Conservation (phyloP, 2,329 filamentous ascomycete genomes). For the Trichophyton equinum region DNA sequence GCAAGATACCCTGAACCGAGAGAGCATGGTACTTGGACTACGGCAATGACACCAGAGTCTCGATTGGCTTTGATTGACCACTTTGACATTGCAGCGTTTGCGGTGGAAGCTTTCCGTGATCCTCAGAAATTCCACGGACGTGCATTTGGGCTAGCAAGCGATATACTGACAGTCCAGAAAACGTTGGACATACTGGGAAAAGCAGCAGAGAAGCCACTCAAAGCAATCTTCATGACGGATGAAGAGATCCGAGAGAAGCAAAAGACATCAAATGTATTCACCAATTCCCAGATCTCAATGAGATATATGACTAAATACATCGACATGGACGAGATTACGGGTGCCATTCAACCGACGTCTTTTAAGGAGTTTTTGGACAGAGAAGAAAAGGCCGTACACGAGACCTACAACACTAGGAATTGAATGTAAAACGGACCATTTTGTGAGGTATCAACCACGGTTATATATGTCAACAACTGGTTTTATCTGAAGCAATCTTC, state of each 20-base stretch:
- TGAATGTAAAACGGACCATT: not conserved
- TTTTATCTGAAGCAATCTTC: too few species aligned
- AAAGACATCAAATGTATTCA: not conserved
- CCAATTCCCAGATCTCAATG: not conserved
- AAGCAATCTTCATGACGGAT: not conserved
- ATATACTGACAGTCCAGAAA: not conserved
- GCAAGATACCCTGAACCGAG: not conserved
- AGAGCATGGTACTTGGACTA: not conserved
- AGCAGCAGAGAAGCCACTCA: not conserved
- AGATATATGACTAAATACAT: not conserved
- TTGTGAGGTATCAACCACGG: not conserved
- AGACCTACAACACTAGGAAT: not conserved
- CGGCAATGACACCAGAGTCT: not conserved
- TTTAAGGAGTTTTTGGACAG: not conserved
- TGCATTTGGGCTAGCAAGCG: not conserved
- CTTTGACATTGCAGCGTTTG: not conserved
- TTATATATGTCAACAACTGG: too few species aligned
- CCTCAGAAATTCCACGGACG: not conserved
- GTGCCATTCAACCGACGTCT: not conserved
- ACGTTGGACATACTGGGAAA: not conserved
- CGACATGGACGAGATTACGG: not conserved
- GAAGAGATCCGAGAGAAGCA: not conserved
- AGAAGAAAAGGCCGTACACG: not conserved
- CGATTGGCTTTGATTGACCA: slow-evolving; percentile 7
- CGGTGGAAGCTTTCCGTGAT: not conserved